These are phyloP conservation scores for Cronartium ribicola DNA, from an alignment of 1,284 basidiomycete species.

Conservation along the genomic window DNA sequence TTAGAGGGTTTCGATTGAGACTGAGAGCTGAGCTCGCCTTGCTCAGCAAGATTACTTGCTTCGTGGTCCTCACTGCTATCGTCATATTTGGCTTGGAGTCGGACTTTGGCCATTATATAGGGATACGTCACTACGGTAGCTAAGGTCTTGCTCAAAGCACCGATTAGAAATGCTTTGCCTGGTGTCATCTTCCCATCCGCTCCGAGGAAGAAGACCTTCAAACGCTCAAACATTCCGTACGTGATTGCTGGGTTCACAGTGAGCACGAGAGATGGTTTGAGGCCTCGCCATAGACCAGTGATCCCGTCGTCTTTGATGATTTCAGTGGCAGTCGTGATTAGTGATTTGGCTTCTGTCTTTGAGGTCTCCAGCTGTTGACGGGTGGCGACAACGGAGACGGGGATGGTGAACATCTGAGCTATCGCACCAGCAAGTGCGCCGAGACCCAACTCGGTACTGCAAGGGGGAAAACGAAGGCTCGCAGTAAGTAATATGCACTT, in stretches of 20 bases:
- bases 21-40: constrained; percentile 7
- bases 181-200: constrained; percentile 67
- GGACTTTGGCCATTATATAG: constrained; percentile 88
- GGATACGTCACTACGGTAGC: constrained; percentile 75
- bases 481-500: not conserved
- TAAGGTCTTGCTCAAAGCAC: constrained; percentile 90
- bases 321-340: constrained; percentile 73
- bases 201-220: constrained; percentile 62
- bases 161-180: constrained; percentile 74
- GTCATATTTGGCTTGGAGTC: constrained; percentile 70
- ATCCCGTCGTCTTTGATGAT: constrained; percentile 90
- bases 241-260: constrained; percentile 96
- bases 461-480: not conserved
- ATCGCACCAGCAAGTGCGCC: constrained; percentile 89
- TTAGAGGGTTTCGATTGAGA: constrained; percentile 42
- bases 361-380: constrained; percentile 78
- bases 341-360: constrained; percentile 58
- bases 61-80: constrained; percentile 42
- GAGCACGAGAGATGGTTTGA: constrained; percentile 85
- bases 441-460: constrained; percentile 69
- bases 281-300: constrained; percentile 86
- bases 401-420: constrained; percentile 97
- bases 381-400: constrained; percentile 94
- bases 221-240: constrained; percentile 88
- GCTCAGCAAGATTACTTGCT: constrained; percentile 38